Conservation (phyloP, 164 flowering plant genomes). For the Paratinospora sagittata region DNA sequence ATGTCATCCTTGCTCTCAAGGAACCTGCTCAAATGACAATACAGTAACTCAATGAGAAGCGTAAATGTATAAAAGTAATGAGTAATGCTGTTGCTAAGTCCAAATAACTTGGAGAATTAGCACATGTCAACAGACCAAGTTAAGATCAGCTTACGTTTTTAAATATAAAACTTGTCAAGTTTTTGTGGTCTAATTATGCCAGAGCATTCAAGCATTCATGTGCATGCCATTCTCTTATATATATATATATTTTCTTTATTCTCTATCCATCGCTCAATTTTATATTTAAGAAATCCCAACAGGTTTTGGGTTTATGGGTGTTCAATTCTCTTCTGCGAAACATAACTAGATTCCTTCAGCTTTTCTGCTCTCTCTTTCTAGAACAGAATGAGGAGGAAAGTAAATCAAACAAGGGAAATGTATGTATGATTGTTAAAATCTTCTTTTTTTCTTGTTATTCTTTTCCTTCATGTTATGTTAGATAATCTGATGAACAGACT, state of each 20-base stretch:
- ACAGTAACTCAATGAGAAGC: constrained; percentile 2
- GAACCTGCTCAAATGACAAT: constrained; percentile 45
- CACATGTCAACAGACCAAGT: background rate
- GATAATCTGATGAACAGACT: background rate
- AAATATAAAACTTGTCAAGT: background rate
- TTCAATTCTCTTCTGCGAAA: background rate
- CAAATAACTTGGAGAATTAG: background rate
- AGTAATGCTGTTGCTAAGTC: constrained; percentile 21
- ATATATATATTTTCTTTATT: background rate
- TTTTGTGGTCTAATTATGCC: background rate
- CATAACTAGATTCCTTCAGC: background rate
- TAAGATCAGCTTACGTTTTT: background rate
- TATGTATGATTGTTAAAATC: background rate
- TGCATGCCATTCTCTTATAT: background rate
- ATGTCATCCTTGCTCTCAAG: constrained; percentile 76
- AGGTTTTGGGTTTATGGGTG: no score
- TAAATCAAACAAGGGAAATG: background rate
- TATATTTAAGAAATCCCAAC: background rate
- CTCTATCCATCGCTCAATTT: background rate
- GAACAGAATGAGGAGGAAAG: background rate
- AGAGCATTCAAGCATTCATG: background rate
- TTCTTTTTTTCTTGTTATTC: background rate
- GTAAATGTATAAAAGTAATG: background rate
- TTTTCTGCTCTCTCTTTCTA: background rate
- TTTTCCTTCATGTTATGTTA: background rate